Evolutionary conservation across 2,329 filamentous ascomycete genomes (phyloP), one percentile per base, ranked within the genome.

Genomic region (Colletotrichum tofieldiae): DNA sequence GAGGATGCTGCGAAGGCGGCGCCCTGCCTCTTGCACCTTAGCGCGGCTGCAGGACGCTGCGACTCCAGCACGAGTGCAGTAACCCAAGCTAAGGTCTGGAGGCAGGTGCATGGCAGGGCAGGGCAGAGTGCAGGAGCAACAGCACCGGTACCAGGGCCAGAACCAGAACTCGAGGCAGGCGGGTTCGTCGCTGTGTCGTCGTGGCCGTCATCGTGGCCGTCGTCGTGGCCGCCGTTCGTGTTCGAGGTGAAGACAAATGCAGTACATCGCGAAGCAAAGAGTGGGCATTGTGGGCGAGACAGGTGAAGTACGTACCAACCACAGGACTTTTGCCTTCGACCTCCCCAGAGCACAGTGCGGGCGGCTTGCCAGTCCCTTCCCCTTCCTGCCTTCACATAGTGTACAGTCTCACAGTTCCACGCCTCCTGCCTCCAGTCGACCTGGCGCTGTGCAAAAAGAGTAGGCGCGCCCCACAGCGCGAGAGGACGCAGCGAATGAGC

Each of bases 31-130:
- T 61, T 66, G 67, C 47, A 56, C 37, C 12, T 49, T 71, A 71
- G 70, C 70, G 70, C 66, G n/a, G 49, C 70, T 72, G 71, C 71
- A 61, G 45, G 49, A 64, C 39, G 59, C 59, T 69, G 69, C 59
- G 39, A 47, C 47, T 63, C 49, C 16, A 62, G 47, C 37, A 41
- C 59, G 20, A 56, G 16, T 41, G 18, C 37, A 55, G 26, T 32
- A 43, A 51, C 9, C 49, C 12, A 29, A 47, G 56, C 6, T 37
- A 37, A 37, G 5, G 35, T 11, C 8, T 37, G 35, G 35, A 37
- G 35, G 26, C 39, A 47, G 39, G 41, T 26, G 56, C 56, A 20
- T 45, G 26, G 39, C 51, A 54, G 51, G 26, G 39, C 51, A 54
- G 51, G 51, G 51, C 51, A 54, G 29, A 52, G 32, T 37, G 23